Percentiles rank a stretch among this genome's conserved stretches.
Conservation (phyloP, 805 yeast genomes). For the Nakazawaea siamensis region DNA sequence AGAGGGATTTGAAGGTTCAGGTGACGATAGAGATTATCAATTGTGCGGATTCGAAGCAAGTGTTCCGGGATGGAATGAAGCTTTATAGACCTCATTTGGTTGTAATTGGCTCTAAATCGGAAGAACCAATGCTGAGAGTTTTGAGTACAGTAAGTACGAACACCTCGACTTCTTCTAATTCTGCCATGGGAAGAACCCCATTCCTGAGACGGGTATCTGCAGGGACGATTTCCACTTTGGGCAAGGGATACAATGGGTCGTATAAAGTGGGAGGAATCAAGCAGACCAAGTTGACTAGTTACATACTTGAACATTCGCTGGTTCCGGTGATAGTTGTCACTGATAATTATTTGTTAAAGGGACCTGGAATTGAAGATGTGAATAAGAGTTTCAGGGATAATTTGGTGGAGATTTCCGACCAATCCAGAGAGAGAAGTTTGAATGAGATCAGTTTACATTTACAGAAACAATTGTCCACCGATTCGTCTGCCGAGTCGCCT, state of each 20-base stretch:
- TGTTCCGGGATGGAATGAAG: constrained; percentile 44
- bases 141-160: background rate
- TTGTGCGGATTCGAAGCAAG: constrained; percentile 34
- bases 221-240: constrained; percentile 9
- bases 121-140: constrained; percentile 14
- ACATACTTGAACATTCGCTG: constrained; percentile 6
- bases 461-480: constrained; percentile 10
- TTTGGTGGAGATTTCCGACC: constrained; percentile 2
- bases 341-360: constrained; percentile 1
- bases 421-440: constrained; percentile 13
- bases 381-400: background rate
- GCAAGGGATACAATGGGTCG: constrained; percentile 12
- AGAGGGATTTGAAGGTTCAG: constrained; percentile 21
- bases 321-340: constrained; percentile 12
- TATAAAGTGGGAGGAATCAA: constrained; percentile 7
- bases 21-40: constrained; percentile 52
- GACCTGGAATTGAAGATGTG: no score
- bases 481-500: constrained; percentile 14
- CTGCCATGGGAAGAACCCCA: background rate
- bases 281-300: constrained; percentile 10
- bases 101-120: constrained; percentile 28
- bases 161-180: constrained; percentile 1
- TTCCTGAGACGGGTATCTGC: background rate
- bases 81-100: constrained; percentile 54
- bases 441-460: constrained; percentile 8